Evolutionary conservation across 164 flowering plant genomes (phyloP), one percentile per base, ranked within the genome.

Genomic region (Vitis riparia): DNA sequence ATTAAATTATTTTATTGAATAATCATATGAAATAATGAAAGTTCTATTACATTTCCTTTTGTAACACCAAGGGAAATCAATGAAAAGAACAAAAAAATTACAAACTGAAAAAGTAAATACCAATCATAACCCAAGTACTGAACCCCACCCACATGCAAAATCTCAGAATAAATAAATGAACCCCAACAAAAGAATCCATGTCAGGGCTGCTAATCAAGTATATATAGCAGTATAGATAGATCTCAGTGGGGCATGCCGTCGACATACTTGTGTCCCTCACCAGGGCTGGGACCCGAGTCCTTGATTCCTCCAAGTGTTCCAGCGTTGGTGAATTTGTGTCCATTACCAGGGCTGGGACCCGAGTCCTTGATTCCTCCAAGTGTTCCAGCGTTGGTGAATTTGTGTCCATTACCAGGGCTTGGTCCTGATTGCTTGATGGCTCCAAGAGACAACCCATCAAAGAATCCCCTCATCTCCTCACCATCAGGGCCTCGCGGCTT

Each of bases 291-390:
- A 23, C 84, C 78, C 6, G 80, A 73, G 1, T 74, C 64, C 70
- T 76, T 74, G 1, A 71, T 63, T 32, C 76, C 79, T 13, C 78
- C 79, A 48, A 81, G 76, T 6, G 80, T 71, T 14, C 63, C 14
- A 2, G 60, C 16, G 30, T 75, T 50, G 1, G 37, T 44, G 49
- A n/a, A 68, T 5, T 56, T 64, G 71, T 79, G 70, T 55, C 80
- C 83, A 3, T 44, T 68, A 23, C 85, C 83, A 10, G 85, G 74
- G 48, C 85, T 82, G 4, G 85, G 82, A 1, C 85, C 82, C 0
- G 78, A 53, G 48, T 69, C 14, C 71, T 70, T 75, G 49, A 61
- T 60, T 3, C 71, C 67, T 55, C 67, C 80, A 10, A 75, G 65
- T 0, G 71, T 75, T 51, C 73, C 11, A 14, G n/a, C 63, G 13